Conservation (phyloP, 2,329 filamentous ascomycete species). For the Xylaria digitata region DNA sequence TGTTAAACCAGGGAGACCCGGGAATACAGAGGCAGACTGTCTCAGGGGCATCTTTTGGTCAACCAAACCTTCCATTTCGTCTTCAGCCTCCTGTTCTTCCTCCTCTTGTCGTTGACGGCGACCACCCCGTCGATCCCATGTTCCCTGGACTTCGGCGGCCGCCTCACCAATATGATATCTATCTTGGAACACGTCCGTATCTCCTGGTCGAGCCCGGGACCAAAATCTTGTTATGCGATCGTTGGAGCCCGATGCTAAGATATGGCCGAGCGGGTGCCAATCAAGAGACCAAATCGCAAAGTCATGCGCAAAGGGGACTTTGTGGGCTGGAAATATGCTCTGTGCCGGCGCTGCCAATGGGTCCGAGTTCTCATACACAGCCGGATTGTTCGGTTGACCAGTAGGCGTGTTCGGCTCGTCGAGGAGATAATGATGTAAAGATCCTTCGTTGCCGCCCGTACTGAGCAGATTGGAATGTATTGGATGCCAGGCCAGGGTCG, state of each 20-base stretch:
- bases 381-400: slow-evolving; percentile 76
- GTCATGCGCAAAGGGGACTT: slow-evolving; percentile 87
- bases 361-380: slow-evolving; percentile 87
- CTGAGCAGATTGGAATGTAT: slow-evolving; percentile 89
- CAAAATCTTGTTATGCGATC: slow-evolving; percentile 97
- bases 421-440: slow-evolving; percentile 92
- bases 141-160: slow-evolving; percentile 93
- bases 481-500: slow-evolving; percentile 92
- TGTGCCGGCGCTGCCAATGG: slow-evolving; percentile 83
- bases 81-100: slow-evolving; percentile 92
- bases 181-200: slow-evolving; percentile 86
- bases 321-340: slow-evolving; percentile 92
- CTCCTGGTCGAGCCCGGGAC: slow-evolving; percentile 89
- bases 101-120: slow-evolving; percentile 86
- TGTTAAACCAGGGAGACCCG: slow-evolving; percentile 67
- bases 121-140: slow-evolving; percentile 84
- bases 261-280: slow-evolving; percentile 97
- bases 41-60: slow-evolving; percentile 85
- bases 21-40: slow-evolving; percentile 61
- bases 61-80: slow-evolving; percentile 90
- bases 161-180: slow-evolving; percentile 95
- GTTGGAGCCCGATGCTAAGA: slow-evolving; percentile 94
- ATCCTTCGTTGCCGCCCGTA: slow-evolving; percentile 89
- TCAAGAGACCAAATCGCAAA: slow-evolving; percentile 98
- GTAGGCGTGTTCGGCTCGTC: slow-evolving; percentile 90